Evolutionary conservation across 1,284 basidiomycete genomes (phyloP).

Genomic region (Lentinus polychrous): DNA sequence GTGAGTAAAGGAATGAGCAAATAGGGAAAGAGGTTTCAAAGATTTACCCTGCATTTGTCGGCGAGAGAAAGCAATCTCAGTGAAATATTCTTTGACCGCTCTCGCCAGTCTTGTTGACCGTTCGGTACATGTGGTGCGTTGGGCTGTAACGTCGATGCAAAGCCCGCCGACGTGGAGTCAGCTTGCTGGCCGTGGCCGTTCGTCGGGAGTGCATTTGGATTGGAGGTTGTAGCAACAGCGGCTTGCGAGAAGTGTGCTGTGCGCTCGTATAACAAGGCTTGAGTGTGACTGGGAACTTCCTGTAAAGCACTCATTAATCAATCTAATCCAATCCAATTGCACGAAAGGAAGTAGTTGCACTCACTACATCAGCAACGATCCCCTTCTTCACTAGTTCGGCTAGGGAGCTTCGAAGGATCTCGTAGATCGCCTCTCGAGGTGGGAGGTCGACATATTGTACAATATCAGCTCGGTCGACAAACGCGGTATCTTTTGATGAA

Average conservation of each 20-base stretch:
- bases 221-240: neutral
- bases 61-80: constrained; percentile 62
- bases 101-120: constrained; percentile 28
- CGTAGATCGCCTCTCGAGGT: constrained; percentile 86
- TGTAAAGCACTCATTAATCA: constrained; percentile 19
- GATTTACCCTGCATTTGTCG: constrained; percentile 65
- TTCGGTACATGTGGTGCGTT: constrained; percentile 9
- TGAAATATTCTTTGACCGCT: constrained; percentile 46
- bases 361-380: constrained; percentile 57
- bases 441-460: constrained; percentile 93
- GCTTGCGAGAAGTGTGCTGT: constrained; percentile 20
- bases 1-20: neutral
- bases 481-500: constrained; percentile 73
- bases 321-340: neutral
- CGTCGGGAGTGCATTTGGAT: constrained; percentile 1
- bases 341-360: constrained; percentile 17
- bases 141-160: constrained; percentile 14
- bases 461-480: constrained; percentile 95
- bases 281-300: constrained; percentile 56
- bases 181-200: neutral
- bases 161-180: neutral
- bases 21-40: neutral
- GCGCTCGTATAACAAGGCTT: constrained; percentile 54
- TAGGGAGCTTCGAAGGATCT: constrained; percentile 84
- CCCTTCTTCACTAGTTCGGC: constrained; percentile 72